A percentile compares a stretch with the other conserved stretches of the same genome.
These are phyloP conservation scores for Mucor circinelloides DNA, from an alignment of 371 early-diverging fungal genomes.

Conservation along the genomic window DNA sequence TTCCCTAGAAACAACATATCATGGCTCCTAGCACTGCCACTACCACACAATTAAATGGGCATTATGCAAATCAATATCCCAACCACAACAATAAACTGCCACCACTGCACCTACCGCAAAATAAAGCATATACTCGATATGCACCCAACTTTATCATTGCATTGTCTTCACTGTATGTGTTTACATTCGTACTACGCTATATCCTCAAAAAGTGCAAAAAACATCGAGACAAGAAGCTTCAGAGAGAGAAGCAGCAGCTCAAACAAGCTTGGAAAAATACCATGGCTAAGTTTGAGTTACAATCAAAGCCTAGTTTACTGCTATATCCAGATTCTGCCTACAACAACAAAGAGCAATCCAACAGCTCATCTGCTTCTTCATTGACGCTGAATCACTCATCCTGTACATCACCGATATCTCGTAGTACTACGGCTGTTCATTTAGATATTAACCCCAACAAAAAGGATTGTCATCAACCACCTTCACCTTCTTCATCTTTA, in stretches of 20 bases:
- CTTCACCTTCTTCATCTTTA: neutral
- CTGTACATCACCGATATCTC: neutral
- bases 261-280: conserved; percentile 2
- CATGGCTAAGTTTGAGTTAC: neutral
- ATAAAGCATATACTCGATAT: conserved; percentile 8
- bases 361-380: neutral
- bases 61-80: neutral
- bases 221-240: neutral
- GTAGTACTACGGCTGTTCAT: neutral
- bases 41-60: neutral
- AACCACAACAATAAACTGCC: neutral
- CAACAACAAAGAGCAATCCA: neutral
- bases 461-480: neutral
- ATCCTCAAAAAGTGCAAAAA: neutral
- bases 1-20: neutral
- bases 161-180: conserved; percentile 2
- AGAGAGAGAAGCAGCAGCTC: conserved; percentile 10
- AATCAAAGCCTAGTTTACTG: neutral
- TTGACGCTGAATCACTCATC: neutral
- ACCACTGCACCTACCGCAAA: neutral
- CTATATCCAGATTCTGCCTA: neutral
- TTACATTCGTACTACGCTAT: neutral
- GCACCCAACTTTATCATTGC: conserved; percentile 7
- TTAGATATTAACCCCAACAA: neutral
- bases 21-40: neutral